Percentiles rank a stretch among this genome's conserved stretches.
Conservation (phyloP, 257 asterid genomes). For the Solanum phureja region DNA sequence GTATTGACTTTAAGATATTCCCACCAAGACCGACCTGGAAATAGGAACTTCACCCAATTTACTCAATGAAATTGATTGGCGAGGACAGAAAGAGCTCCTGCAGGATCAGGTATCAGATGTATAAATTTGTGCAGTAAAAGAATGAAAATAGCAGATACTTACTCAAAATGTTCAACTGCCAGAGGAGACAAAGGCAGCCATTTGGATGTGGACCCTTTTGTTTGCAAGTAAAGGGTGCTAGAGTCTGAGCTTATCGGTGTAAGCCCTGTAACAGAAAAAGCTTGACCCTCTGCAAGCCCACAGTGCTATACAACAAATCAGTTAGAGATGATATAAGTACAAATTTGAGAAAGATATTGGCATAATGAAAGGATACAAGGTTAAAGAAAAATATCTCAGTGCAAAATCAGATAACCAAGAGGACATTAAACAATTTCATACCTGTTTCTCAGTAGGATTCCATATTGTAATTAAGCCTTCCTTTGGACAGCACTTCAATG, state of each 20-base stretch:
- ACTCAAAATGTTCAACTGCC: conserved; percentile 43
- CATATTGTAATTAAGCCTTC: conserved; percentile 89
- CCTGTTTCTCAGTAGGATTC: conserved; percentile 94
- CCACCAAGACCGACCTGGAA: conserved; percentile 41
- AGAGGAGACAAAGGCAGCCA: conserved; percentile 60
- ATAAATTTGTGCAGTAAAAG: background rate
- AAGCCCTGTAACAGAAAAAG: conserved; percentile 69
- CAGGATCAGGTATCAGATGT: conserved; percentile 9
- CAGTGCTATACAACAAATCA: conserved; percentile 29
- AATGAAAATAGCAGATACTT: conserved; percentile 17
- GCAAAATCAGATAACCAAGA: background rate
- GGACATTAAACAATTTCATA: conserved; percentile 2
- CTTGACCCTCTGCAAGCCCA: conserved; percentile 75
- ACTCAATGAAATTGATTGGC: conserved; percentile 53
- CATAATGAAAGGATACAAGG: background rate
- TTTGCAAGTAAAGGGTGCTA: conserved; percentile 65
- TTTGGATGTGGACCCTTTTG: conserved; percentile 58
- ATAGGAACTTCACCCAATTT: conserved; percentile 67
- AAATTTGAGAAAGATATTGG: background rate
- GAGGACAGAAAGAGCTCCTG: conserved; percentile 75
- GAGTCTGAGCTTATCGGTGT: conserved; percentile 62
- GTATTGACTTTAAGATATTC: conserved; percentile 3
- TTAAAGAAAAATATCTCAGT: background rate
- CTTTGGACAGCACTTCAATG: conserved; percentile 16
- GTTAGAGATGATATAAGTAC: background rate